These are phyloP conservation scores for Plasmodium inui DNA, from an alignment of 169 alveolate species.

Conservation along the genomic window DNA sequence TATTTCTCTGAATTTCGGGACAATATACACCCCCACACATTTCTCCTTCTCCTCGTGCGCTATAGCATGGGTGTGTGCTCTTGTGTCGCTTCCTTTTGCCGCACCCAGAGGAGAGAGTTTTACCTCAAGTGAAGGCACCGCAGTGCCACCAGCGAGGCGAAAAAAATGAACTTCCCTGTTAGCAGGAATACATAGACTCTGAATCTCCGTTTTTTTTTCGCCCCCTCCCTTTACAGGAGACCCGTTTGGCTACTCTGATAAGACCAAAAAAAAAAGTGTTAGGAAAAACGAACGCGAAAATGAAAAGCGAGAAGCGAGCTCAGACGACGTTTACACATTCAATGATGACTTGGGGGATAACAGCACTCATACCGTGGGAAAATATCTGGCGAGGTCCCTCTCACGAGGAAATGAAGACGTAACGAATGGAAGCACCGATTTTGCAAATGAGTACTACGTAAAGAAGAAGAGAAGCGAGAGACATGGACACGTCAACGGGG, in stretches of 20 bases:
- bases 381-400: neutral
- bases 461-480: constrained; percentile 28
- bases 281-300: constrained; percentile 6
- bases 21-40: neutral
- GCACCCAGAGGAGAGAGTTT: neutral
- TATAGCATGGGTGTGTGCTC: neutral
- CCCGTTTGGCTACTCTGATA: constrained; percentile 10
- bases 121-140: neutral
- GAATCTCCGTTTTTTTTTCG: neutral
- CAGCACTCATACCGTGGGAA: neutral
- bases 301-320: constrained; percentile 35
- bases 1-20: neutral
- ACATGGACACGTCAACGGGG: neutral
- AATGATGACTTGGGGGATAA: constrained; percentile 12
- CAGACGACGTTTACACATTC: constrained; percentile 19
- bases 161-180: neutral
- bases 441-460: constrained; percentile 14
- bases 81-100: neutral
- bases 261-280: neutral
- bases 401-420: constrained; percentile 36
- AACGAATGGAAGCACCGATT: constrained; percentile 62
- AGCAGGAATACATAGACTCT: neutral
- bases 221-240: constrained; percentile 20
- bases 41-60: neutral
- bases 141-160: neutral